Conservation (phyloP, 1,284 basidiomycete genomes). For the Moniliella sp. region DNA sequence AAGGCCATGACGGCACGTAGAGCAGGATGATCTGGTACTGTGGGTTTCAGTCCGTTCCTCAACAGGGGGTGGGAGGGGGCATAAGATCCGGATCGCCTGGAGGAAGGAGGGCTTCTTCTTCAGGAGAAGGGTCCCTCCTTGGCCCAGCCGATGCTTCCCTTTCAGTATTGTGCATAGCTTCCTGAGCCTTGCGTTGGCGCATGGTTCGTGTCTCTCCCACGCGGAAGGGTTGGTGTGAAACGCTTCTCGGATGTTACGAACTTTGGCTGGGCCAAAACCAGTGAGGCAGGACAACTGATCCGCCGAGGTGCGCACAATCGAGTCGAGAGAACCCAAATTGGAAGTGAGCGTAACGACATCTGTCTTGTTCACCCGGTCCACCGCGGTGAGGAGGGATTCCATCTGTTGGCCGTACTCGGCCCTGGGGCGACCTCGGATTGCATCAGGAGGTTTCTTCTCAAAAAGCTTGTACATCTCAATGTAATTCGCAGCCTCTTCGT, state of each 20-base stretch:
- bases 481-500: slow-evolving; percentile 75
- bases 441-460: slow-evolving; percentile 73
- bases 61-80: neutral
- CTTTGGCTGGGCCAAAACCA: slow-evolving; percentile 83
- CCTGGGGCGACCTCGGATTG: slow-evolving; percentile 78
- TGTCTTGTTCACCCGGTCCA: slow-evolving; percentile 87
- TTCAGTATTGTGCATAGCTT: neutral
- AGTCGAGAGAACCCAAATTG: slow-evolving; percentile 69
- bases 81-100: neutral
- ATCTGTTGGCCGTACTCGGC: slow-evolving; percentile 65
- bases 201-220: slow-evolving; percentile 43
- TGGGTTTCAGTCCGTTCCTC: neutral
- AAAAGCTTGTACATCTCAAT: slow-evolving; percentile 74
- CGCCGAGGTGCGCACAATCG: slow-evolving; percentile 36
- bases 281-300: slow-evolving; percentile 62
- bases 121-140: neutral
- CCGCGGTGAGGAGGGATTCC: slow-evolving; percentile 63
- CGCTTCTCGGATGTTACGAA: slow-evolving; percentile 43
- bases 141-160: too few species aligned
- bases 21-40: neutral
- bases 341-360: slow-evolving; percentile 81
- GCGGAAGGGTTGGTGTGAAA: slow-evolving; percentile 39
- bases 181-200: neutral
- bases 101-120: neutral
- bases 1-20: neutral